Conservation (phyloP, 768 basidiomycete genomes). For the Udeniomyces megalosporus region DNA sequence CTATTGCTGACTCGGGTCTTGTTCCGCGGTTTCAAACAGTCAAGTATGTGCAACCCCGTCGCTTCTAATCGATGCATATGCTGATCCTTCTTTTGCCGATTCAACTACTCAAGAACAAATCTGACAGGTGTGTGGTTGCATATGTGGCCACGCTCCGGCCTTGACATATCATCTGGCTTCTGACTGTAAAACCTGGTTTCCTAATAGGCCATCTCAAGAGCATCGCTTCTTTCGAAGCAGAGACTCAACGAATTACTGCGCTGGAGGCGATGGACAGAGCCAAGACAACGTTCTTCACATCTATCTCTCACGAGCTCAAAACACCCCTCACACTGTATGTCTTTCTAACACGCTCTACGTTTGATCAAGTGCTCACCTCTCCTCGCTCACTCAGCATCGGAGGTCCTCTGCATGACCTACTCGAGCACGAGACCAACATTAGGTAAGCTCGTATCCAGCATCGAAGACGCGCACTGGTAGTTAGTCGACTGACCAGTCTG, state of each 20-base stretch:
- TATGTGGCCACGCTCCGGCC: too few species aligned
- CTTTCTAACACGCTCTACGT: too few species aligned
- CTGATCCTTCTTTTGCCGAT: too few species aligned
- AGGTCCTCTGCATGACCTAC: background rate
- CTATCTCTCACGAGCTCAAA: conserved; percentile 2
- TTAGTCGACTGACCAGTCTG: too few species aligned
- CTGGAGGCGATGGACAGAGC: background rate
- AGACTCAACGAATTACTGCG: background rate
- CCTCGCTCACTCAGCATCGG: background rate
- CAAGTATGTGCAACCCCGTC: background rate
- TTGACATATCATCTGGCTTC: too few species aligned
- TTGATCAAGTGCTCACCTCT: too few species aligned
- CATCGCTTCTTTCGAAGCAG: conserved; percentile 1
- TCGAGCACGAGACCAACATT: background rate
- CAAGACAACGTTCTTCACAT: conserved; percentile 1
- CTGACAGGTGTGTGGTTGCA: too few species aligned
- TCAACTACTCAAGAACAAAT: too few species aligned
- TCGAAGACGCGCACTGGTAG: too few species aligned
- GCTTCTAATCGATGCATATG: too few species aligned
- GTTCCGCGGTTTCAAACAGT: background rate
- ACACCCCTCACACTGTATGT: background rate
- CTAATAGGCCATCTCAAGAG: background rate
- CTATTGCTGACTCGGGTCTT: background rate
- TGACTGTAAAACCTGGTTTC: too few species aligned
- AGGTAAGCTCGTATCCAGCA: too few species aligned